Evolutionary conservation across 257 asterid genomes (phyloP), one percentile per base, ranked within the genome.

Genomic region (Lycium barbarum): DNA sequence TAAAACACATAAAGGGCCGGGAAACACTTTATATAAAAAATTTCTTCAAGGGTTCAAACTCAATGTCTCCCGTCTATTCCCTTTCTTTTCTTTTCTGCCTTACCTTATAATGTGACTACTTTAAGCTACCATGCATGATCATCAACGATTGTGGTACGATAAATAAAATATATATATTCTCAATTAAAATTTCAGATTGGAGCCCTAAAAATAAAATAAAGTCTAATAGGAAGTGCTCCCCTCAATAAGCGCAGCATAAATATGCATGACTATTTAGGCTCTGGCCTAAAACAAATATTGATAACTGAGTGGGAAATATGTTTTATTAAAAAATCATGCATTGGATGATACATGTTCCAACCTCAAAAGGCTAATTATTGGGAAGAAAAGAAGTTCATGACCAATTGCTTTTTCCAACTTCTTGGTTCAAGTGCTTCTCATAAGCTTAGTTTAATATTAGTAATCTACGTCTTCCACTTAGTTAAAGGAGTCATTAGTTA

Each of bases 371-470:
- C 78, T 7, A 15, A 68, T 68, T 38, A 38, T 68, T 68, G 78
- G 51, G 10, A 20, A 11, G 11, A 47, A 73, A 47, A 47, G 12
- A 73, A 47, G 18, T 12, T 49, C 81, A 47, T 47, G 43, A 47
- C 38, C 18, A 73, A 73, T 20, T n/a, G 38, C n/a, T 73, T 73
- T n/a, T n/a, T 73, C 59, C 80, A 73, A 47, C 81, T 47, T 74
- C 43, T 74, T 74, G 80, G 81, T 61, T 68, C 53, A 73, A 73
- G 81, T 73, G 61, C n/a, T 22, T 62, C 15, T 20, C 33, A 62
- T 62, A 62, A 62, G 61, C 61, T 10, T 20, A 73, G 47, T 73
- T 47, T 47, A 47, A 47, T 49, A 71, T 10, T 73, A 9, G 12
- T 47, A 20, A 26, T 47, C 45, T 51, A 53, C 9, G 14, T 51